Percentiles rank a stretch among this genome's conserved stretches.
Evolutionary conservation across 2,329 filamentous ascomycete species (phyloP).

Genomic region (Blumeria hordei): DNA sequence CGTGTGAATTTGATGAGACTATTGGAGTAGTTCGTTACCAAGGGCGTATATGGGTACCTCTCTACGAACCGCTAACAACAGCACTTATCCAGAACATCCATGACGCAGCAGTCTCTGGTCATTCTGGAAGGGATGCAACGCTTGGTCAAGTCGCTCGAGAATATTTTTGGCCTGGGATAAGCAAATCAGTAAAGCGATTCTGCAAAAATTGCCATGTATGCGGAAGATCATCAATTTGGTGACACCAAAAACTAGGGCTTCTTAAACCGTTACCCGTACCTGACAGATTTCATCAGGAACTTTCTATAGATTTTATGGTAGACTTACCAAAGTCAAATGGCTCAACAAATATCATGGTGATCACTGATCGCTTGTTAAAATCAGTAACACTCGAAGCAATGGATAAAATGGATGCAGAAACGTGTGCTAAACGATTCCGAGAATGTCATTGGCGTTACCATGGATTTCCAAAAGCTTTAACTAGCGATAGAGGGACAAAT

Average conservation of each 20-base stretch:
- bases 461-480: neutral
- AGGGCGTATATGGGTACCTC: neutral
- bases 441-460: neutral
- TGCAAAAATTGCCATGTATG: too few relatives aligned
- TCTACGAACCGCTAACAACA: neutral
- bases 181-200: too few relatives aligned
- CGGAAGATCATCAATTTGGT: too few relatives aligned
- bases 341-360: constrained; percentile 1
- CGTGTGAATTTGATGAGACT: neutral
- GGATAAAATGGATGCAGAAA: constrained; percentile 1
- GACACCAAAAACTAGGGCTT: too few relatives aligned
- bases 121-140: neutral
- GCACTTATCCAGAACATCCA: neutral
- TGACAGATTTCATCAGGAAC: too few relatives aligned
- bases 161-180: neutral
- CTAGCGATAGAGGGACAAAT: neutral
- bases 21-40: neutral
- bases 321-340: neutral
- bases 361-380: neutral
- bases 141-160: neutral
- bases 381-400: neutral
- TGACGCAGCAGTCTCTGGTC: neutral
- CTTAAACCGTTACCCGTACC: too few relatives aligned
- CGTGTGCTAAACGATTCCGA: neutral
- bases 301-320: too few relatives aligned